A percentile compares a stretch with the other conserved stretches of the same genome.
phyloP scores from a whole-genome alignment of 2,329 filamentous ascomycete genomes.

The Myriosclerotinia curreyana region DNA sequence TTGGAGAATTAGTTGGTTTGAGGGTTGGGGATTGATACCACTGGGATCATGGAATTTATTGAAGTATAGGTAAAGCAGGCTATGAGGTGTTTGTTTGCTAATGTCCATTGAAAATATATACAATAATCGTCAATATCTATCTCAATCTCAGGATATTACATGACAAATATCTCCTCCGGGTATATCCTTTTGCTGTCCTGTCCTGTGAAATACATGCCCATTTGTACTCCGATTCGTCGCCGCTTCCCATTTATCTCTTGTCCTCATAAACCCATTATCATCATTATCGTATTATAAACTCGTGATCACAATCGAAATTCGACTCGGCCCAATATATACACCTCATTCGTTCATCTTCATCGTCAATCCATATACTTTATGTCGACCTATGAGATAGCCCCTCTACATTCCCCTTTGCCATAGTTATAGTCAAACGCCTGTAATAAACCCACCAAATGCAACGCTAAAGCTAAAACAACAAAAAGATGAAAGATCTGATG shows the following conservation, averaged over 20 bases:
- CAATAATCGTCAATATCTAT: neutral
- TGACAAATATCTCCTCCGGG: neutral
- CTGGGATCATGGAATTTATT: no score
- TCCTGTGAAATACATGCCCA: neutral
- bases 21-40: no score
- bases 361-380: neutral
- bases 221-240: neutral
- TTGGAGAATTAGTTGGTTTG: no score
- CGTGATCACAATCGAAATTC: neutral
- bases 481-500: constrained; percentile 35
- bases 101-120: neutral
- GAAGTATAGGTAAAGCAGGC: neutral
- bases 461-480: constrained; percentile 23
- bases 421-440: constrained; percentile 22
- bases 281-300: neutral
- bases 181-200: neutral
- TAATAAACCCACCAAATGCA: constrained; percentile 20
- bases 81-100: neutral
- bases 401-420: constrained; percentile 6
- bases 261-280: neutral
- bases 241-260: neutral
- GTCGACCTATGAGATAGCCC: neutral
- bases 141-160: no score
- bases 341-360: no score
- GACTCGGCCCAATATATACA: neutral